Evolutionary conservation across 2,329 filamentous ascomycete genomes (phyloP).

Genomic region (Fusarium piperis): DNA sequence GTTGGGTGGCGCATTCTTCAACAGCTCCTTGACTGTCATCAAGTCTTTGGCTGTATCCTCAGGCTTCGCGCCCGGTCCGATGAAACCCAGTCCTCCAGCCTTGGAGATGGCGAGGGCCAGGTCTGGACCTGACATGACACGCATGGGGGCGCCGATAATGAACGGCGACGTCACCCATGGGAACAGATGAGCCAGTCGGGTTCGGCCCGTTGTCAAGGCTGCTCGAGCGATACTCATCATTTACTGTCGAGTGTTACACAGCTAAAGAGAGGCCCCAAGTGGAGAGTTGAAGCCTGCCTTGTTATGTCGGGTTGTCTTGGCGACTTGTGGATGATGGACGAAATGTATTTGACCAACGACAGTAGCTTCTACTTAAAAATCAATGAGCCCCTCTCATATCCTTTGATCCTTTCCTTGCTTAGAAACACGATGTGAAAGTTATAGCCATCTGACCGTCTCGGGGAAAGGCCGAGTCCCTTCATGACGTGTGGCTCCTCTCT

Average conservation of each 20-base stretch:
- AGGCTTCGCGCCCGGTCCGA: conserved; percentile 52
- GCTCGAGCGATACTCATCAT: conserved; percentile 16
- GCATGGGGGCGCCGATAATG: conserved; percentile 74
- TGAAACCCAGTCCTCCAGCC: conserved; percentile 72
- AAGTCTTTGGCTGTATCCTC: conserved; percentile 45
- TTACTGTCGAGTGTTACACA: background rate
- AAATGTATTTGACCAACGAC: background rate
- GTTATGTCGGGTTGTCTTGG: background rate
- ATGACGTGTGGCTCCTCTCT: background rate
- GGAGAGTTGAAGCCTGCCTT: background rate
- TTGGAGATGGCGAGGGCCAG: conserved; percentile 73
- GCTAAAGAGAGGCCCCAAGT: background rate
- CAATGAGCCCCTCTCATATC: background rate
- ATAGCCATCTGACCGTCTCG: background rate
- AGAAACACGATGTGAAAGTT: background rate
- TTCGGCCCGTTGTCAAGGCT: background rate
- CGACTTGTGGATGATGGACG: background rate
- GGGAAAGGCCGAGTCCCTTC: background rate
- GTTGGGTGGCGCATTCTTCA: conserved; percentile 21
- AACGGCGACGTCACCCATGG: conserved; percentile 54
- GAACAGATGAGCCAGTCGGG: conserved; percentile 16
- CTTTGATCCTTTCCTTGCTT: background rate
- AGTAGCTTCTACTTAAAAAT: background rate
- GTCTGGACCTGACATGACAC: conserved; percentile 63
- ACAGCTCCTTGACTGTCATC: conserved; percentile 38